These are phyloP conservation scores for Artemisia argyi DNA, from an alignment of 129 eudicot genomes.

Conservation along the genomic window DNA sequence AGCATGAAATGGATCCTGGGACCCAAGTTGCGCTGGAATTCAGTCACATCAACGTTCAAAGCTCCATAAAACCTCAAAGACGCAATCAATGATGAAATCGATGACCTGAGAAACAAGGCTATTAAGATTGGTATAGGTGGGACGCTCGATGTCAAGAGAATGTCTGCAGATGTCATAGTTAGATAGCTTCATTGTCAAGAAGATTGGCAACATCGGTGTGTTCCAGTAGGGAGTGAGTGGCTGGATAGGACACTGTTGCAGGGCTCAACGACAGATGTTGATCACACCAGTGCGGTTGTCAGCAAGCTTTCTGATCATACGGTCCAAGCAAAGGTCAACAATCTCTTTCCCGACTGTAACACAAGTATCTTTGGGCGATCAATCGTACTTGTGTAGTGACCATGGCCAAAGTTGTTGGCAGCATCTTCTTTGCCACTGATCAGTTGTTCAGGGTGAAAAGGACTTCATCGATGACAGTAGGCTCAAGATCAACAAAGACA, in stretches of 20 bases:
- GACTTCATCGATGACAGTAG: constrained; percentile 58
- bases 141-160: constrained; percentile 55
- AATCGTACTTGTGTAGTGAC: constrained; percentile 47
- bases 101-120: constrained; percentile 51
- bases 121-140: constrained; percentile 52
- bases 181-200: background rate
- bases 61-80: background rate
- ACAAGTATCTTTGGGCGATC: background rate
- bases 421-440: constrained; percentile 59
- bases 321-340: constrained; percentile 50
- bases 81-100: constrained; percentile 30
- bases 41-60: background rate
- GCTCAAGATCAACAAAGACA: constrained; percentile 55
- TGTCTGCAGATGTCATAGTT: constrained; percentile 45
- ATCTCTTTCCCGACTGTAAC: constrained; percentile 54
- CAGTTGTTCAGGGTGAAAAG: constrained; percentile 51
- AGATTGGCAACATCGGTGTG: constrained; percentile 53
- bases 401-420: constrained; percentile 59
- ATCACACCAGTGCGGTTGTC: constrained; percentile 50
- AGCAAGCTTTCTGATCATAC: constrained; percentile 49
- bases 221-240: constrained; percentile 49
- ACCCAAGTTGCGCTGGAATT: background rate
- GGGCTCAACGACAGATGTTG: constrained; percentile 60
- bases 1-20: no score
- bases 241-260: constrained; percentile 55